A percentile compares a stretch with the other conserved stretches of the same genome.
phyloP scores from a whole-genome alignment of 192 early-diverging fungal species.

The Haplosporangium gracile region DNA sequence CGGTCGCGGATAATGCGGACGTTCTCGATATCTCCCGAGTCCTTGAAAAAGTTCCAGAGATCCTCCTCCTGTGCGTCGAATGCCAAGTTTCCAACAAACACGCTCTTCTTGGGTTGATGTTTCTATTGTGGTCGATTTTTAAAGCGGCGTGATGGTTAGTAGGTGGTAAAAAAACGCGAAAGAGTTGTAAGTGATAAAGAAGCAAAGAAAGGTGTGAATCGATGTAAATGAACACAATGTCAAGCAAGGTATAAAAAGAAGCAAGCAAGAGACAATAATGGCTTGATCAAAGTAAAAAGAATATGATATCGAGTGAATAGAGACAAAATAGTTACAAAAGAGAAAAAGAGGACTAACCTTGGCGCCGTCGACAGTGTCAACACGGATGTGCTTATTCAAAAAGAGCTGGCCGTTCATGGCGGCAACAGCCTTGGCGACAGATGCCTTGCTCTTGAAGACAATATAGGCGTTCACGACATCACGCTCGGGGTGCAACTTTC shows the following conservation, averaged over 20 bases:
- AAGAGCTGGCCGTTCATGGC: conserved; percentile 86
- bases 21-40: conserved; percentile 80
- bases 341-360: conserved; percentile 41
- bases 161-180: not conserved
- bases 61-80: conserved; percentile 83
- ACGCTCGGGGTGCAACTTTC: conserved; percentile 87
- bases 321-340: not conserved
- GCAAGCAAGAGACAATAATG: too few species aligned
- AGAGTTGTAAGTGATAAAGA: not conserved
- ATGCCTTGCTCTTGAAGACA: conserved; percentile 76
- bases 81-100: conserved; percentile 80
- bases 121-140: conserved; percentile 19
- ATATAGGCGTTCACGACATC: conserved; percentile 92
- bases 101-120: conserved; percentile 83
- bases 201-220: not conserved
- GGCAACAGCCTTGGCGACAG: conserved; percentile 69
- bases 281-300: not conserved
- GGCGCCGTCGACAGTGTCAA: conserved; percentile 72
- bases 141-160: conserved; percentile 20
- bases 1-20: conserved; percentile 88
- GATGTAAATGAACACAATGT: not conserved
- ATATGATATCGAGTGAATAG: too few species aligned
- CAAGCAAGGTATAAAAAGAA: not conserved
- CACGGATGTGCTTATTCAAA: conserved; percentile 89
- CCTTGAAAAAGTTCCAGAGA: conserved; percentile 77